Evolutionary conservation across 306 rosid genomes (phyloP).

Genomic region (Cicer chorassanicum): DNA sequence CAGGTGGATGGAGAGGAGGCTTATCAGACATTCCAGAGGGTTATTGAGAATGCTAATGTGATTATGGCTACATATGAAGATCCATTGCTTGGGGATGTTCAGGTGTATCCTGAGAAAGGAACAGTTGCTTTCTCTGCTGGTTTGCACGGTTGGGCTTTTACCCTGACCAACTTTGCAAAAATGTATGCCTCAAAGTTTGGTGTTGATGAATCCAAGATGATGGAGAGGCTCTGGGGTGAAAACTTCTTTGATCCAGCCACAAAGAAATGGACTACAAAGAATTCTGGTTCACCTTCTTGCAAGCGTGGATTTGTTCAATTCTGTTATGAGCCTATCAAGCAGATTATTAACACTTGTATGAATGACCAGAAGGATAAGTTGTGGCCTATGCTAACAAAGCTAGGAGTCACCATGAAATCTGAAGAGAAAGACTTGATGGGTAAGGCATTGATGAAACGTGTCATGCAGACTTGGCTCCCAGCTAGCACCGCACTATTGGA

Average conservation of each 20-base stretch:
- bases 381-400: constrained; percentile 86
- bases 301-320: constrained; percentile 84
- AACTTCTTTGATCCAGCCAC: constrained; percentile 68
- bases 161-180: constrained; percentile 81
- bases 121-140: constrained; percentile 95
- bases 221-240: constrained; percentile 73
- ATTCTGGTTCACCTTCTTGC: constrained; percentile 54
- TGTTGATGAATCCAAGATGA: constrained; percentile 75
- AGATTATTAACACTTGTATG: constrained; percentile 76
- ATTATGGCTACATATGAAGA: constrained; percentile 96
- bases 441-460: constrained; percentile 85
- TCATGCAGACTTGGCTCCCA: constrained; percentile 95
- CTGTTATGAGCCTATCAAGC: constrained; percentile 90
- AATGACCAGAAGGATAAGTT: constrained; percentile 94
- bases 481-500: constrained; percentile 78
- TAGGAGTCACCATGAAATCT: constrained; percentile 73
- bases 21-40: constrained; percentile 73
- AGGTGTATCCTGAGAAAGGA: constrained; percentile 89
- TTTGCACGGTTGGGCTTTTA: constrained; percentile 95
- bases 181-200: constrained; percentile 95
- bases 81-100: constrained; percentile 83
- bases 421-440: constrained; percentile 83
- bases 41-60: constrained; percentile 92
- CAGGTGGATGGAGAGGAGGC: constrained; percentile 97
- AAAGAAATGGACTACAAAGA: constrained; percentile 65